These are phyloP conservation scores for Lycium barbarum DNA, from an alignment of 257 asterid species.

Conservation along the genomic window DNA sequence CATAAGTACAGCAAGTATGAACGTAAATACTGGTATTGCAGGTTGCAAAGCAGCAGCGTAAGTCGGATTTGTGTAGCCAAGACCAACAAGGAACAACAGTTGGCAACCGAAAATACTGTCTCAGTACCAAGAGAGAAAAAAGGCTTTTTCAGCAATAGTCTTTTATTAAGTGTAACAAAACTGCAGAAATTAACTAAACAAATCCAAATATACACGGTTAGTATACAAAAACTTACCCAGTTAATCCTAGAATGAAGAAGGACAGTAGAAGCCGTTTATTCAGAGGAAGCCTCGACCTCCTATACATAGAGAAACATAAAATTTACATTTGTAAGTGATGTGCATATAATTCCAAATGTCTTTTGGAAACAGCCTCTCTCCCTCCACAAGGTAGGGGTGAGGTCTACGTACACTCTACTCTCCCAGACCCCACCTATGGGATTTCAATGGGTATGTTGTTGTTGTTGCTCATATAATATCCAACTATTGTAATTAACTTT, in stretches of 20 bases:
- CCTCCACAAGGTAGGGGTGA: no score
- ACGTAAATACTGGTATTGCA: constrained; percentile 94
- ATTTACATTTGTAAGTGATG: not conserved
- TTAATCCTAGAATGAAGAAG: constrained; percentile 92
- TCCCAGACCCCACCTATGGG: no score
- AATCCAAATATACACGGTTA: not conserved
- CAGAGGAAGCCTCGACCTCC: constrained; percentile 77
- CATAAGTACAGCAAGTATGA: constrained; percentile 81
- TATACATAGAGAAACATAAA: constrained; percentile 41
- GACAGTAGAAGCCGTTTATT: constrained; percentile 63
- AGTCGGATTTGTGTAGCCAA: constrained; percentile 91
- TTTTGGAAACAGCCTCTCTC: not conserved
- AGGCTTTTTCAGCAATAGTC: not conserved
- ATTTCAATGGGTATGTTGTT: no score
- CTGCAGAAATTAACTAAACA: constrained; percentile 25
- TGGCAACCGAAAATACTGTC: constrained; percentile 89
- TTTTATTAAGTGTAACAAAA: not conserved
- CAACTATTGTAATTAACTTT: no score
- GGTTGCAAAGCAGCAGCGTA: constrained; percentile 99
- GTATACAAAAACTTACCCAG: constrained; percentile 66
- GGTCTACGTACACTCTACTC: no score
- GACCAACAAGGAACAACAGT: constrained; percentile 93
- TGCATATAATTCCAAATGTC: not conserved
- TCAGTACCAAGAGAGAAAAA: constrained; percentile 34
- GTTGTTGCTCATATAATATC: no score